phyloP scores from a whole-genome alignment of 169 alveolate species.

The Cryptosporidium sp. region DNA sequence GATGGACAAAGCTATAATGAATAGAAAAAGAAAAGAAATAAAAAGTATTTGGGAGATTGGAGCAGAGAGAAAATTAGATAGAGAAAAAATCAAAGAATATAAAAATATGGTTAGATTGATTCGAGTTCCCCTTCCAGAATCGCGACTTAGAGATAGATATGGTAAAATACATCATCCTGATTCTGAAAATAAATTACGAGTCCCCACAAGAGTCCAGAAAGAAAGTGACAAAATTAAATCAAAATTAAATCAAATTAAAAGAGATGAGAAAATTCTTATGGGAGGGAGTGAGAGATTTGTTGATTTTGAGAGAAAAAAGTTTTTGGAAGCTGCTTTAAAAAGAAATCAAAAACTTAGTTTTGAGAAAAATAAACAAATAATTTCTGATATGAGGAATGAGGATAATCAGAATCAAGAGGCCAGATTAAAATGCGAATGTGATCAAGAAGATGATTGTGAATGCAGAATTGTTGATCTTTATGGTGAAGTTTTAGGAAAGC shows the following conservation, averaged over 20 bases:
- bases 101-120: background rate
- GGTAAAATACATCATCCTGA: conserved; percentile 16
- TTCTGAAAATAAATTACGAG: conserved; percentile 24
- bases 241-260: background rate
- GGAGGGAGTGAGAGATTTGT: conserved; percentile 26
- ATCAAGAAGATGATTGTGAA: background rate
- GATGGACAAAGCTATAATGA: background rate
- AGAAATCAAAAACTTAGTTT: conserved; percentile 11
- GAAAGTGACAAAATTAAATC: conserved; percentile 32
- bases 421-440: conserved; percentile 35
- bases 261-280: background rate
- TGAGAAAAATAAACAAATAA: background rate
- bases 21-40: background rate
- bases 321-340: conserved; percentile 60
- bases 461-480: conserved; percentile 36
- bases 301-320: conserved; percentile 43
- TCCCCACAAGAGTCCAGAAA: background rate
- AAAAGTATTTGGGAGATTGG: background rate
- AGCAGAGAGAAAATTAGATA: background rate
- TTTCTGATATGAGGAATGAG: background rate
- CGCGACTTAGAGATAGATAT: conserved; percentile 46
- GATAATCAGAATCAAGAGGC: background rate
- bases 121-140: conserved; percentile 41
- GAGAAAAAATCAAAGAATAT: background rate
- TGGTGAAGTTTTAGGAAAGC: conserved; percentile 35